Evolutionary conservation across 192 early-diverging fungal species (phyloP).

Genomic region (Coemansia sp.): DNA sequence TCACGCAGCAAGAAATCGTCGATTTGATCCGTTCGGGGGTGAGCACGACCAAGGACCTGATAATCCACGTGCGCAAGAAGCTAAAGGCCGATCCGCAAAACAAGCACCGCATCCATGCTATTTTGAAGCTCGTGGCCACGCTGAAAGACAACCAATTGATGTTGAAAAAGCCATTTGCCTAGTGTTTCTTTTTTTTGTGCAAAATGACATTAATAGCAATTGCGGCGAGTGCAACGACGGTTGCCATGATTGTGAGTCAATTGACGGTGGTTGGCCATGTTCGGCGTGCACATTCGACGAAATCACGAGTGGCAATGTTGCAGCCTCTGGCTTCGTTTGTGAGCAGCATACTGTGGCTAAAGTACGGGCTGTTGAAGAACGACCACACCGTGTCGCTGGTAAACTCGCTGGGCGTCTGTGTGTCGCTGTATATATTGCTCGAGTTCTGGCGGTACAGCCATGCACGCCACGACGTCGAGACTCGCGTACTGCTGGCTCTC

Average conservation of each 20-base stretch:
- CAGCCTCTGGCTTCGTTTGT: constrained; percentile 40
- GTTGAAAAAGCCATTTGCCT: constrained; percentile 30
- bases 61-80: constrained; percentile 62
- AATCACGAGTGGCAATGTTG: constrained; percentile 23
- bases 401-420: constrained; percentile 18
- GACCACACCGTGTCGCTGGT: constrained; percentile 24
- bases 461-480: constrained; percentile 11
- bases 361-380: constrained; percentile 37
- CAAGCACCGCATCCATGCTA: constrained; percentile 35
- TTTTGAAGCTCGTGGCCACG: constrained; percentile 16
- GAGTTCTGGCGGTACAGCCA: constrained; percentile 32
- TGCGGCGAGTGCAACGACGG: constrained; percentile 20
- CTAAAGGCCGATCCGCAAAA: constrained; percentile 59
- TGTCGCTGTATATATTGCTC: constrained; percentile 29
- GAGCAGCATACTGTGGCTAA: constrained; percentile 42
- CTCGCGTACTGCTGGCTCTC: constrained; percentile 5
- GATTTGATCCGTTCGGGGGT: constrained; percentile 58
- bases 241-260: constrained; percentile 48
- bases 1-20: constrained; percentile 70
- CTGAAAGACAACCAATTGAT: constrained; percentile 12
- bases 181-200: neutral
- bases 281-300: constrained; percentile 13
- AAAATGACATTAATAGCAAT: constrained; percentile 17
- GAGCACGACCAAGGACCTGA: constrained; percentile 66
- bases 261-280: constrained; percentile 27